phyloP scores from a whole-genome alignment of 1,139 yeast species.

The Hyphopichia fennica region DNA sequence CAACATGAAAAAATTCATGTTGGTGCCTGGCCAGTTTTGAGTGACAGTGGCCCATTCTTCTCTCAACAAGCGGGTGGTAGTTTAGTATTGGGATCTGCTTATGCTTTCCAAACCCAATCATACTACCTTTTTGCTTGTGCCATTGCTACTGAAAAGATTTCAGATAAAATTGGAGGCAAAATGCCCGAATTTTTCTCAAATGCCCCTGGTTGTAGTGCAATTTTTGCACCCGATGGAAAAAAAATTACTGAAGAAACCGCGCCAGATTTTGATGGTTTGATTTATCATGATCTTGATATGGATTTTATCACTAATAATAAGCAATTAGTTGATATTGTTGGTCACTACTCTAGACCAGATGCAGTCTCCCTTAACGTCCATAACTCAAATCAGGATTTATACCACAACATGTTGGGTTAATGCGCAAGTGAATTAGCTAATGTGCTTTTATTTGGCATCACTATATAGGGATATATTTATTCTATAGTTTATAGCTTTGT shows the following conservation, averaged over 20 bases:
- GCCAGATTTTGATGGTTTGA: constrained; percentile 1
- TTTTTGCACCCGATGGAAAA: constrained; percentile 1
- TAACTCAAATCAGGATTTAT: not conserved
- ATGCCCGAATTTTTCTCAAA: not conserved
- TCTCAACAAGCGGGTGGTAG: not conserved
- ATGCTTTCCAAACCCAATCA: not conserved
- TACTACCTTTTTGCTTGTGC: not conserved
- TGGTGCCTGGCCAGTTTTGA: constrained; percentile 9
- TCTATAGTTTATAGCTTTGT: too few species aligned
- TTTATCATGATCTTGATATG: constrained; percentile 3
- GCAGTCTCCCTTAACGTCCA: not conserved
- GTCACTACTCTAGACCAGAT: constrained; percentile 4
- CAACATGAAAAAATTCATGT: constrained; percentile 10
- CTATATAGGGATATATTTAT: too few species aligned
- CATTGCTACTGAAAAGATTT: not conserved
- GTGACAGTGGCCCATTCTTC: not conserved
- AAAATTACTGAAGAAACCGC: not conserved
- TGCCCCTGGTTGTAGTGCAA: constrained; percentile 1
- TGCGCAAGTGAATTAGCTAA: too few species aligned
- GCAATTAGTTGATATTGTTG: constrained; percentile 4
- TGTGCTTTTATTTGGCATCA: too few species aligned
- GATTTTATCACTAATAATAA: not conserved
- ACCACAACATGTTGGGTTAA: not conserved
- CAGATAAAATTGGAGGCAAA: not conserved
- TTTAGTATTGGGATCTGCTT: not conserved